phyloP scores from a whole-genome alignment of 2,329 filamentous ascomycete genomes.

The Colletotrichum endophyticum region DNA sequence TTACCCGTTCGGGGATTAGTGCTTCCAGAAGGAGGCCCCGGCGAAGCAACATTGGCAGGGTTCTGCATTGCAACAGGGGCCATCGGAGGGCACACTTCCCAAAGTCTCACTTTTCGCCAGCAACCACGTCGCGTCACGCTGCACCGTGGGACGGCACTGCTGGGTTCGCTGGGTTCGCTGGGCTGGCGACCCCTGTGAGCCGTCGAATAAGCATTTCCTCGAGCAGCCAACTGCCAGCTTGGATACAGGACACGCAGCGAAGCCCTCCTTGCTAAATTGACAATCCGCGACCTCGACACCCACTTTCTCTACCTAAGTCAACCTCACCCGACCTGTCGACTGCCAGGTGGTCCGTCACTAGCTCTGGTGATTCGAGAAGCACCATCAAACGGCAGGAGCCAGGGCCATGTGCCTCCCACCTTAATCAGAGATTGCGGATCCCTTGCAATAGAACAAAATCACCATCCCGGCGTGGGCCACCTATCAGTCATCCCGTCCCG shows the following conservation, averaged over 20 bases:
- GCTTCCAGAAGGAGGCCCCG: neutral
- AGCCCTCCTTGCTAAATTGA: neutral
- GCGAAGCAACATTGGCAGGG: slow-evolving; percentile 1
- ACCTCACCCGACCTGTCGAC: neutral
- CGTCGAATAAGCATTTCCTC: slow-evolving; percentile 7
- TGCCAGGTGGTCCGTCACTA: neutral
- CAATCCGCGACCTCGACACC: neutral
- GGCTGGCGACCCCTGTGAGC: slow-evolving; percentile 1
- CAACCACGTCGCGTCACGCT: slow-evolving; percentile 11
- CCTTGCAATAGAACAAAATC: neutral
- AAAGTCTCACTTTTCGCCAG: neutral
- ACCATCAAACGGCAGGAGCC: neutral
- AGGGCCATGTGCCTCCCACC: slow-evolving; percentile 13
- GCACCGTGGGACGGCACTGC: neutral
- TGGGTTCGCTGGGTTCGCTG: neutral
- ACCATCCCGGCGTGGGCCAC: neutral
- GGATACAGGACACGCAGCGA: neutral
- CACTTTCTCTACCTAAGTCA: neutral
- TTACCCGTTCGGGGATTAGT: neutral
- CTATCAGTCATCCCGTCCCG: slow-evolving; percentile 1
- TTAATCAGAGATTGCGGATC: slow-evolving; percentile 15
- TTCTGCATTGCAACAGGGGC: neutral
- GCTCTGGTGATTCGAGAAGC: neutral
- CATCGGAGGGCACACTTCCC: neutral
- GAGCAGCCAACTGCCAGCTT: neutral